Evolutionary conservation across 2,329 filamentous ascomycete genomes (phyloP).

Genomic region (Calonectria naviculata): DNA sequence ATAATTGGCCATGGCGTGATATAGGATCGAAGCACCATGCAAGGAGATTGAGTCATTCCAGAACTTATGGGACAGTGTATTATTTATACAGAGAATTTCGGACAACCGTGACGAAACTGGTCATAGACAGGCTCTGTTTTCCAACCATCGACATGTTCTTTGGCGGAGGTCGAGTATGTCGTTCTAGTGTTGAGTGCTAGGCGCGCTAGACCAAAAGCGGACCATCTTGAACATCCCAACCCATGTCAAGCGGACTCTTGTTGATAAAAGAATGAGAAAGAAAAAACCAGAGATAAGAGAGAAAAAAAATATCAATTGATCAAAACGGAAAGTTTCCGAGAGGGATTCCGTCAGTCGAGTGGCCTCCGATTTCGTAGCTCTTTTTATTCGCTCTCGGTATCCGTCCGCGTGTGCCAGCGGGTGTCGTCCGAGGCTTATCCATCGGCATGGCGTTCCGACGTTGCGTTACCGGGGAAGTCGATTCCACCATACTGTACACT

Average conservation of each 20-base stretch:
- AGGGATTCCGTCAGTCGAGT: neutral
- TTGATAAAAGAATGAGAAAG: neutral
- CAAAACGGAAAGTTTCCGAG: neutral
- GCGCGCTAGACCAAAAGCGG: neutral
- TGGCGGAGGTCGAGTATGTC: neutral
- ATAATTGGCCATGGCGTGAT: neutral
- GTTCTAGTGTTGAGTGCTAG: neutral
- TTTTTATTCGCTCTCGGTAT: neutral
- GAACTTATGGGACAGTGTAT: neutral
- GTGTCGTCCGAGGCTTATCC: slow-evolving; percentile 38
- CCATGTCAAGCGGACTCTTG: neutral
- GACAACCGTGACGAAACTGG: no score
- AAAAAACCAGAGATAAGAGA: neutral
- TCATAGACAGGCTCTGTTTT: neutral
- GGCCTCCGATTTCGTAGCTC: neutral
- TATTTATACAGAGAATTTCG: no score
- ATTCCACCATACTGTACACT: slow-evolving; percentile 3
- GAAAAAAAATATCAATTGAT: neutral
- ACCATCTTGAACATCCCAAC: neutral
- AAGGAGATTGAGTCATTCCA: neutral
- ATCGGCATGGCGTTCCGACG: slow-evolving; percentile 37
- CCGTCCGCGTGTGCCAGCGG: slow-evolving; percentile 25
- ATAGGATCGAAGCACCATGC: neutral
- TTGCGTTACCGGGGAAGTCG: slow-evolving; percentile 12
- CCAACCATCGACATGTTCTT: neutral